Conservation (phyloP, 2,329 filamentous ascomycete species). For the Emericellopsis cladophorae region DNA sequence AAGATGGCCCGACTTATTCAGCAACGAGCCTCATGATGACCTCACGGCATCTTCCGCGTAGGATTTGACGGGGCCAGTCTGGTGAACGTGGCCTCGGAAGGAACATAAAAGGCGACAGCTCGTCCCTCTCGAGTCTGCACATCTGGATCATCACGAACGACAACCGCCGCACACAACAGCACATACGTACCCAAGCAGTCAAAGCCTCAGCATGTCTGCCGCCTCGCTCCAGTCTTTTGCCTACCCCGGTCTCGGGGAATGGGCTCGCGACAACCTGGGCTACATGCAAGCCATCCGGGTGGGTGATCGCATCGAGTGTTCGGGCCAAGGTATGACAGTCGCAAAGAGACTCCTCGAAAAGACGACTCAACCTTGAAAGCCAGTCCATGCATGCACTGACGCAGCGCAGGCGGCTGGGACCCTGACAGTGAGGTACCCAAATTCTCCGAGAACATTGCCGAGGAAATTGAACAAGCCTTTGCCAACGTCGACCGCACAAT, state of each 20-base stretch:
- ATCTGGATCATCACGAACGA: not conserved
- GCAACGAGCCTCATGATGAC: too few species aligned
- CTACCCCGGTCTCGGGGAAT: constrained; percentile 15
- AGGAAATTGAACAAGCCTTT: constrained; percentile 39
- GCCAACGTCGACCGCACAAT: constrained; percentile 40
- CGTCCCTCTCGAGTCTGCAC: not conserved
- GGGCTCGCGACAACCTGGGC: constrained; percentile 13
- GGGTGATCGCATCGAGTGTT: constrained; percentile 30
- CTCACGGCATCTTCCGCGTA: too few species aligned
- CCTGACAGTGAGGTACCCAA: constrained; percentile 12
- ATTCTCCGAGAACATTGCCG: constrained; percentile 22
- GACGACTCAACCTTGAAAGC: not conserved
- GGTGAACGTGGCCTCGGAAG: too few species aligned
- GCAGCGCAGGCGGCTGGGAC: constrained; percentile 17
- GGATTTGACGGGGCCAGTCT: too few species aligned
- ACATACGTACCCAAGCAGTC: constrained; percentile 2
- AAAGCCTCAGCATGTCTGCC: constrained; percentile 10
- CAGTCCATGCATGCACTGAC: not conserved
- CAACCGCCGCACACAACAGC: not conserved
- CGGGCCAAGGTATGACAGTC: constrained; percentile 31
- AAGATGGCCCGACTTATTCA: too few species aligned
- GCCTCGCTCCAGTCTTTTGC: constrained; percentile 10
- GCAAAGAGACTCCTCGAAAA: too few species aligned
- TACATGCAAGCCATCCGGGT: constrained; percentile 36
- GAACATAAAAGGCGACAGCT: too few species aligned